Evolutionary conservation across 805 yeast species (phyloP), one percentile per base, ranked within the genome.

Genomic region (Lachancea thermotolerans): DNA sequence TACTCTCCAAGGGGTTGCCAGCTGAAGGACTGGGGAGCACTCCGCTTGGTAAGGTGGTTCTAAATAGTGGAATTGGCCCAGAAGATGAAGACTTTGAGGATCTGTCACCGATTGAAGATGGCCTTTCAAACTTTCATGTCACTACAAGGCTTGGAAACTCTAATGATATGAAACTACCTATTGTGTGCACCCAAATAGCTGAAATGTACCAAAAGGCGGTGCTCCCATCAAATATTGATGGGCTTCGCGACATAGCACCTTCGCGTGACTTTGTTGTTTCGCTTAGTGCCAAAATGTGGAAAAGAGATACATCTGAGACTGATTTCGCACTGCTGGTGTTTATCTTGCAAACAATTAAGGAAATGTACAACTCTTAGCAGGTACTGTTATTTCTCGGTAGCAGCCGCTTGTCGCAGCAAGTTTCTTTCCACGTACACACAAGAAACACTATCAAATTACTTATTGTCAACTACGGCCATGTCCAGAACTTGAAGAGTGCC

Each of bases 401-500:
- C 25, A 21, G 25, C 25, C 28, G 9, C 18, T 18, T 35, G n/a
- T 18, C 38, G 37, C 33, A 31, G 36, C 38, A 9, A n/a, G 11
- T 18, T 15, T 15, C 8, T 29, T 4, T n/a, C 14, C 15, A 8
- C 25, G 41, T 37, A 21, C 25, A 21, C 25, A 21, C 25, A 21
- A 21, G 25, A 21, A 21, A 21, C 25, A 7, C 25, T 21, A 4
- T 4, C 27, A n/a, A 6, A n/a, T 15, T 34, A 40, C 30, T 40
- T 33, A 32, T 80, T 82, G 49, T 78, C 81, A n/a, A 83, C 73
- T 10, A 86, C 95, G 12, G 95, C 91, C 84, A 85, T 82, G 54
- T 88, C 96, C 49, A 90, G 66, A 7, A 90, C 93, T 62, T 90
- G 96, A 3, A 89, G 72, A 1, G 78, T 68, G 2, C 88, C 93